phyloP scores from a whole-genome alignment of 331 rosid species.

The Dryas integrifolia region DNA sequence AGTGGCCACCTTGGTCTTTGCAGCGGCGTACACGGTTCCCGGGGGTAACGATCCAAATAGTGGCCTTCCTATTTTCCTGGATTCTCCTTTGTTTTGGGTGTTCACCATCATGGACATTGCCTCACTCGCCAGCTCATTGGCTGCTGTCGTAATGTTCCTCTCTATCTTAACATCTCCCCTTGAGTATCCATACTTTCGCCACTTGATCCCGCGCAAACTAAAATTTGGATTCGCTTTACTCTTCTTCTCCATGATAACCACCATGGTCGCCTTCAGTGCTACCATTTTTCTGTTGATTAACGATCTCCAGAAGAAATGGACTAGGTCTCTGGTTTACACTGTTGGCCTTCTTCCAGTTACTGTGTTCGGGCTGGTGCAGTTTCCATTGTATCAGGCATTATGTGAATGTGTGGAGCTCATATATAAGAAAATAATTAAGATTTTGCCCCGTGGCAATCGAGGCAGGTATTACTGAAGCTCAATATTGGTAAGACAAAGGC shows the following conservation, averaged over 20 bases:
- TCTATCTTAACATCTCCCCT: constrained; percentile 24
- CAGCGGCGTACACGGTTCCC: constrained; percentile 22
- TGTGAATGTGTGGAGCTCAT: too few species aligned
- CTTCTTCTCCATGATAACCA: constrained; percentile 19
- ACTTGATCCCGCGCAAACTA: constrained; percentile 16
- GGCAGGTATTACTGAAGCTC: too few species aligned
- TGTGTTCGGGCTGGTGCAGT: neutral
- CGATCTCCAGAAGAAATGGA: constrained; percentile 4
- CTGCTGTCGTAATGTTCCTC: constrained; percentile 26
- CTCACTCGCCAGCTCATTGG: constrained; percentile 14
- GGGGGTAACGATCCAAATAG: constrained; percentile 11
- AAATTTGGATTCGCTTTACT: constrained; percentile 16
- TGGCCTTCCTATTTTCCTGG: constrained; percentile 14
- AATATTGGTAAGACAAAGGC: too few species aligned
- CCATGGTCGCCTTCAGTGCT: constrained; percentile 27
- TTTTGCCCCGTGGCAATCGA: too few species aligned
- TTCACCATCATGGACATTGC: constrained; percentile 15
- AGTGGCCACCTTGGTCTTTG: constrained; percentile 21
- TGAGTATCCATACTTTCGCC: neutral
- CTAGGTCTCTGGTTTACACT: neutral
- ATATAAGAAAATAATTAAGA: too few species aligned
- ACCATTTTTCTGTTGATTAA: constrained; percentile 13
- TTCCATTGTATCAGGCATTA: neutral
- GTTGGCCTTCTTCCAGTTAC: constrained; percentile 20
- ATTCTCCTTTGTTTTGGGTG: constrained; percentile 19